Evolutionary conservation across 805 yeast species (phyloP).

Genomic region (Teunomyces aglyptinius): DNA sequence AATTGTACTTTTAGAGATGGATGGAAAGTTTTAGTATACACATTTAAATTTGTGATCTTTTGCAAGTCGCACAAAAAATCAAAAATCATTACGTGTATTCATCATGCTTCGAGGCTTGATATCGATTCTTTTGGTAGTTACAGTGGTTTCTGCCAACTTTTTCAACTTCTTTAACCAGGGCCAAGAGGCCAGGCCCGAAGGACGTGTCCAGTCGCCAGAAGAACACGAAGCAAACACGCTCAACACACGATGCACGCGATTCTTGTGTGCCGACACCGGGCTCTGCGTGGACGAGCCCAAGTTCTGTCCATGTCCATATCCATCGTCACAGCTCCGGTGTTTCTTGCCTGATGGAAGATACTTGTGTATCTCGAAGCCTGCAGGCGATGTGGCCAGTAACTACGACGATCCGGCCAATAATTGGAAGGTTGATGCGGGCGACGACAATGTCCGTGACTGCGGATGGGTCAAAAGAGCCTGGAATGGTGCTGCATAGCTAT

Average conservation of each 20-base stretch:
- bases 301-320: slow-evolving; percentile 90
- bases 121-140: slow-evolving; percentile 8
- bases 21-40: no score
- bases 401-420: slow-evolving; percentile 43
- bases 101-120: slow-evolving; percentile 8
- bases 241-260: slow-evolving; percentile 53
- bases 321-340: slow-evolving; percentile 82
- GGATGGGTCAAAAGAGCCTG: slow-evolving; percentile 79
- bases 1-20: no score
- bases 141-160: slow-evolving; percentile 26
- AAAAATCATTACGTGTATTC: not conserved
- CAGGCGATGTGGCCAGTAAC: slow-evolving; percentile 32
- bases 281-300: slow-evolving; percentile 66
- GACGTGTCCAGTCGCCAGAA: slow-evolving; percentile 25
- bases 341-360: slow-evolving; percentile 64
- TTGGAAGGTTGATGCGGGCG: slow-evolving; percentile 47
- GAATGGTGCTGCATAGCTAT: slow-evolving; percentile 39
- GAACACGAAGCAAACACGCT: slow-evolving; percentile 40
- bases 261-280: slow-evolving; percentile 80
- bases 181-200: slow-evolving; percentile 22
- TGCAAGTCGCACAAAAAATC: not conserved
- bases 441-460: slow-evolving; percentile 68
- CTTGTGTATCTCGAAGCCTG: slow-evolving; percentile 84
- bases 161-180: slow-evolving; percentile 32
- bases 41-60: no score